Evolutionary conservation across 2,329 filamentous ascomycete species (phyloP), one percentile per base, ranked within the genome.

Genomic region (Aspergillus tanneri): DNA sequence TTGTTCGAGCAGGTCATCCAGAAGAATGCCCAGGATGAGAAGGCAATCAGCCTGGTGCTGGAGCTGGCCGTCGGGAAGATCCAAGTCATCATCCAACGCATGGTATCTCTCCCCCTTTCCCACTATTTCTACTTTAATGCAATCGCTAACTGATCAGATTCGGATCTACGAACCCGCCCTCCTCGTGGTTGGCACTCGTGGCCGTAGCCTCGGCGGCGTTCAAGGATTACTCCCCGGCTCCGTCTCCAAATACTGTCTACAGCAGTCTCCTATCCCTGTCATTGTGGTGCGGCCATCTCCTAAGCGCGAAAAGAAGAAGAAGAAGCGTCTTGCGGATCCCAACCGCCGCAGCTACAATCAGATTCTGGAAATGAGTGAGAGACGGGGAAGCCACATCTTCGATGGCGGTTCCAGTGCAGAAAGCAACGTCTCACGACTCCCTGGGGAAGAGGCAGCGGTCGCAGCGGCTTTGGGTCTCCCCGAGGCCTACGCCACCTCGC

Each of bases 221-320:
- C 90, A 95, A 65, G 88, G 89, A 39, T 76, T 96, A 23, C 81
- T 96, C 34, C 89, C 88, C 40, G 93, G 90, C 55, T 93, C 88
- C 0, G 91, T 96, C 36, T 95, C 89, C 21, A 96, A 96, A 66
- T 96, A 96, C 71, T 96, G 91, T 62, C 78, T 96, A 10, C 91
- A 96, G 65, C 91, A 95, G 67, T 95, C 88, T 2, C 90, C 91
- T 0, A 88, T 96, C 1, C 91, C 91, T 1, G 91, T 96, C 6
- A 91, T 96, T 23, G 91, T 96, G 24, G 91, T 96, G 8, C 83
- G 91, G 3, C 90, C 91, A 27, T 87, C 86, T 24, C 87, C 88
- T 52, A 95, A 95, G 72, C 86, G 91, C 16, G 82, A 88, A 64
- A 93, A 93, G 72, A 95, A 95, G 74, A 95, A 93, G 71, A 80